Evolutionary conservation across 1,139 yeast genomes (phyloP), one percentile per base, ranked within the genome.

Genomic region (Scheffersomyces quercinus): DNA sequence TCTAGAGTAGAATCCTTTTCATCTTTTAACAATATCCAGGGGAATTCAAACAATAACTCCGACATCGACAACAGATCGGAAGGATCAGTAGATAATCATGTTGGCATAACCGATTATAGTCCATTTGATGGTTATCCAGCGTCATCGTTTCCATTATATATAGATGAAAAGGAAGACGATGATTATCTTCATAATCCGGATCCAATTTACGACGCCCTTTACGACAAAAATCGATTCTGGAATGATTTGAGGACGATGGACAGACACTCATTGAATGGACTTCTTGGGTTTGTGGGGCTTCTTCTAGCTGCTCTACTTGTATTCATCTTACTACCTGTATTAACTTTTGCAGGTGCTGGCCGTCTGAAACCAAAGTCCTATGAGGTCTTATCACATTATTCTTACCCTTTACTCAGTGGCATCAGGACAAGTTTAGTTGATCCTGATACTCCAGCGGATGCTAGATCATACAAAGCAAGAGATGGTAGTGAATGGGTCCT

Each of bases 61-160:
- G 28, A n/a, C 44, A n/a, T 39, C 10, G 28, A 31, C 20, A 36
- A 39, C 28, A 53, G 56, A 10, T 15, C 38, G 15, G 41, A 47
- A 30, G 52, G 37, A 10, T 49, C 42, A 46, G 40, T 44, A 4
- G 41, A 38, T 28, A 43, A 48, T 15, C 26, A 20, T 20, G 9
- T 20, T 20, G 26, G 8, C 8, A 20, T 20, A 20, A 51, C 65
- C 4, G 75, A 70, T 45, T 73, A 82, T 53, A 82, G 90, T 41
- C 97, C 97, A 2, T 90, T 90, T 70, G 97, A 97, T 43, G 97
- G 97, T 8, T 90, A 88, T 62, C 97, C 97, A 2, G 93, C 96
- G 4, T 75, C 88, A 5, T 81, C 89, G 1, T 90, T 90, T 68
- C 97, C 97, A 0, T 69, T 90, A 43, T 83, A 81, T 54, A 81